Evolutionary conservation across 2,329 filamentous ascomycete genomes (phyloP), one percentile per base, ranked within the genome.

Genomic region (Microcyclosporella mali): DNA sequence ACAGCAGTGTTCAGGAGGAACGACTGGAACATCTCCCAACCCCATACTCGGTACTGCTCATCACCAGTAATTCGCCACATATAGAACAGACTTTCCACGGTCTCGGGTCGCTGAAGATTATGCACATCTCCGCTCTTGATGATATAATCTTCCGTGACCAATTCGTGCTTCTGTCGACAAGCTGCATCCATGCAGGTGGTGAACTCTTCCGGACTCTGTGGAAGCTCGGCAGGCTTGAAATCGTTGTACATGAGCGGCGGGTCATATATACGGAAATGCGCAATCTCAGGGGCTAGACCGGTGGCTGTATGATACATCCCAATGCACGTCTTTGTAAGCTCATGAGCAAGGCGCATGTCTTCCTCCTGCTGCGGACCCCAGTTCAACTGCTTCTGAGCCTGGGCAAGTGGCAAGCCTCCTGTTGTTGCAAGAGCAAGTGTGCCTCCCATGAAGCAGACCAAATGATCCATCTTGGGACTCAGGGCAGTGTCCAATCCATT

Each of bases 21-120:
- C 1, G 84, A 81, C 63, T 87, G 82, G 70, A 98, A 98, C 82
- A 98, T 97, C 56, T 95, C 84, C 92, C 92, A 98, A 11, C 92
- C 92, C 90, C 90, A 97, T 58, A 95, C 81, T 18, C 92, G 79
- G 66, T 98, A 98, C 52, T 81, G 83, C 30, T 78, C 72, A 49
- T 98, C 89, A 18, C 85, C 87, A 1, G 92, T 98, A 64, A 98
- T 94, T 50, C 92, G 83, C 85, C 90, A 98, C 88, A 98, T 94
- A 70, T 97, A 95, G 60, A 98, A 89, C 48, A 98, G 70, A 46
- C 82, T 89, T 70, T 98, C 92, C n/a, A 95, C 82, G 0, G 92
- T 95, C 70, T 98, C 92, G 0, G 92, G 92, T 25, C 92, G 79
- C 67, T 97, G 92, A 27, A 98, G 74, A 61, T 98, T 98, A 69